Conservation (phyloP, 2,329 filamentous ascomycete genomes). For the Trichoderma sp. region DNA sequence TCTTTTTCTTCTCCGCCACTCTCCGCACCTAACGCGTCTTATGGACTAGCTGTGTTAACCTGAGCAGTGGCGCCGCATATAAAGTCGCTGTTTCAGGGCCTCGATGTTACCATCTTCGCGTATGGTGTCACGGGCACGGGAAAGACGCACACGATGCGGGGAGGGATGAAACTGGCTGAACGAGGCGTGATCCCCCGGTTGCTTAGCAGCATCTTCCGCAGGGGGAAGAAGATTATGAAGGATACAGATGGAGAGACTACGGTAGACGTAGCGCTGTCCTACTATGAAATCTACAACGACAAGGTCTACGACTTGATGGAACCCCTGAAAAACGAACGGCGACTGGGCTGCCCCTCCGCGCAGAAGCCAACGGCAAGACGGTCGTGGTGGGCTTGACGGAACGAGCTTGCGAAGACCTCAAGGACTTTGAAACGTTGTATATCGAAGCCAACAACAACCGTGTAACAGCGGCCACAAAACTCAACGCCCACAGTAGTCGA, state of each 20-base stretch:
- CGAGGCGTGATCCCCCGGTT: constrained; percentile 85
- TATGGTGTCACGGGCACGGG: constrained; percentile 93
- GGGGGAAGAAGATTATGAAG: constrained; percentile 81
- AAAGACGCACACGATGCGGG: constrained; percentile 96
- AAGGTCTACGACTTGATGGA: constrained; percentile 92
- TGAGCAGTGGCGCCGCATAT: constrained; percentile 78
- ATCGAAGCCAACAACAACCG: constrained; percentile 91
- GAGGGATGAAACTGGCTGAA: constrained; percentile 81
- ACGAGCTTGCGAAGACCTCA: constrained; percentile 76
- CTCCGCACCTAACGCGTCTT: constrained; percentile 9
- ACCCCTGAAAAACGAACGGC: constrained; percentile 82
- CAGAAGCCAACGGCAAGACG: constrained; percentile 85
- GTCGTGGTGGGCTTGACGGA: constrained; percentile 85
- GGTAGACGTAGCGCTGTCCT: constrained; percentile 77
- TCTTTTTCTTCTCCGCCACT: background rate
- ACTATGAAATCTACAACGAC: constrained; percentile 98
- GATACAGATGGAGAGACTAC: constrained; percentile 70
- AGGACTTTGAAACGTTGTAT: constrained; percentile 87
- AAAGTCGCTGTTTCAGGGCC: constrained; percentile 87
- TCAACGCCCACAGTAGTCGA: constrained; percentile 87
- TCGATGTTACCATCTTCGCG: constrained; percentile 87
- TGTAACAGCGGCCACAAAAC: constrained; percentile 85
- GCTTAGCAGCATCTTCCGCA: constrained; percentile 80
- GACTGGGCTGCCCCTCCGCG: constrained; percentile 76
- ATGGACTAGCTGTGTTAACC: constrained; percentile 29